phyloP scores from a whole-genome alignment of 1,139 yeast species.

The Ogataea hybrid region DNA sequence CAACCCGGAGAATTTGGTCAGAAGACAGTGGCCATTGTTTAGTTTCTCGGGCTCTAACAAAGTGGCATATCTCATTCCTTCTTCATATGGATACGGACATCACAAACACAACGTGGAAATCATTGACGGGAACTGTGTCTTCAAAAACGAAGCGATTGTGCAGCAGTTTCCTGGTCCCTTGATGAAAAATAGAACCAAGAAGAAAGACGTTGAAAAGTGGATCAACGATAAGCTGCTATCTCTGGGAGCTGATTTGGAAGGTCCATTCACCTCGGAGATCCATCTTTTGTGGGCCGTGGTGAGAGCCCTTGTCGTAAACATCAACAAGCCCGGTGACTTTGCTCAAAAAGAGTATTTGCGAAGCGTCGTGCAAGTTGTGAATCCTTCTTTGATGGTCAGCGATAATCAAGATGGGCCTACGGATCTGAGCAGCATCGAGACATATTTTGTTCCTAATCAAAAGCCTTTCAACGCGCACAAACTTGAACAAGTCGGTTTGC shows the following conservation, averaged over 20 bases:
- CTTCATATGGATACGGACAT: constrained; percentile 31
- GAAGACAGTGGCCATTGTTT: constrained; percentile 75
- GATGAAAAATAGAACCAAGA: constrained; percentile 51
- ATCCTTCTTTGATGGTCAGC: constrained; percentile 23
- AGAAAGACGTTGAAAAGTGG: constrained; percentile 69
- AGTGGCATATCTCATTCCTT: constrained; percentile 46
- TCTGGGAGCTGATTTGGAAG: constrained; percentile 17
- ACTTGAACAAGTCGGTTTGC: constrained; percentile 20
- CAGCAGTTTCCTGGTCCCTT: constrained; percentile 62
- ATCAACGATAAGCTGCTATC: constrained; percentile 35
- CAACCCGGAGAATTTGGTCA: constrained; percentile 31
- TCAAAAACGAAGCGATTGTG: constrained; percentile 23
- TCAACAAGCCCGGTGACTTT: constrained; percentile 28
- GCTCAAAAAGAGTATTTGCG: constrained; percentile 17
- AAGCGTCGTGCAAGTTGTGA: constrained; percentile 23
- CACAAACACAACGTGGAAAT: constrained; percentile 29
- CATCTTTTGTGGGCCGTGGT: constrained; percentile 29
- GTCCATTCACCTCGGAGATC: constrained; percentile 18
- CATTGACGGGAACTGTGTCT: constrained; percentile 33
- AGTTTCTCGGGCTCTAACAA: constrained; percentile 59
- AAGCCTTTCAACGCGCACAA: constrained; percentile 26
- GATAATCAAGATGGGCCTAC: constrained; percentile 9
- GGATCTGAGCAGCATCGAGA: constrained; percentile 20
- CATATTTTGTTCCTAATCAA: constrained; percentile 12
- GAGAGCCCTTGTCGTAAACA: constrained; percentile 22